These are phyloP conservation scores for Allomyces macrogynus DNA, from an alignment of 192 early-diverging fungal genomes.

Conservation along the genomic window DNA sequence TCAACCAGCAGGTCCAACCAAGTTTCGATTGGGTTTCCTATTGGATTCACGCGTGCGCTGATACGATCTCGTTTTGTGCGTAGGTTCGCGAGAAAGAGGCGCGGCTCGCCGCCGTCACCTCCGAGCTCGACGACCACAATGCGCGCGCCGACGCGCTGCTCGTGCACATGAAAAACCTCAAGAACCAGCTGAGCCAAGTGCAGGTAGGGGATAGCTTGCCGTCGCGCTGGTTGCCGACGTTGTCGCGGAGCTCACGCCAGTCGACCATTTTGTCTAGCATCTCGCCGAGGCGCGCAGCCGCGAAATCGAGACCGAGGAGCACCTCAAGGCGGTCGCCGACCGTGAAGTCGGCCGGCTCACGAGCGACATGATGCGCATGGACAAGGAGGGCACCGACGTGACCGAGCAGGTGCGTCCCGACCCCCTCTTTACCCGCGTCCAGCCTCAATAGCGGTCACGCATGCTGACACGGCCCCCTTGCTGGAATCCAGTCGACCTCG, in stretches of 20 bases:
- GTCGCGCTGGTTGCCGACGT: too few species aligned
- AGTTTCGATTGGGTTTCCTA: too few species aligned
- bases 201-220: conserved; percentile 23
- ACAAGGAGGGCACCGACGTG: conserved; percentile 23
- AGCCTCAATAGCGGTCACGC: too few species aligned
- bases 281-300: conserved; percentile 29
- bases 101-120: conserved; percentile 13
- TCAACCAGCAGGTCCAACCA: conserved; percentile 16
- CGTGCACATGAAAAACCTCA: conserved; percentile 33
- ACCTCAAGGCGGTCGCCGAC: conserved; percentile 34
- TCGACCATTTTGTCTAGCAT: conserved; percentile 7
- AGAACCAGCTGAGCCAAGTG: conserved; percentile 27
- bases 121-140: conserved; percentile 27
- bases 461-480: too few species aligned
- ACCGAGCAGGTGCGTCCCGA: conserved; percentile 14
- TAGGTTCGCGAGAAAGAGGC: conserved; percentile 21
- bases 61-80: background rate
- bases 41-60: too few species aligned
- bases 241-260: too few species aligned
- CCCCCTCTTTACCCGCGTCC: too few species aligned
- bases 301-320: conserved; percentile 37
- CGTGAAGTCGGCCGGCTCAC: conserved; percentile 25
- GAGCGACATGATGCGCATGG: conserved; percentile 26
- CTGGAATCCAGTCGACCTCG: conserved; percentile 7
- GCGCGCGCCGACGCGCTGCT: conserved; percentile 20